Evolutionary conservation across 495 filamentous ascomycete species (phyloP).

Genomic region (Daldinia grandis): DNA sequence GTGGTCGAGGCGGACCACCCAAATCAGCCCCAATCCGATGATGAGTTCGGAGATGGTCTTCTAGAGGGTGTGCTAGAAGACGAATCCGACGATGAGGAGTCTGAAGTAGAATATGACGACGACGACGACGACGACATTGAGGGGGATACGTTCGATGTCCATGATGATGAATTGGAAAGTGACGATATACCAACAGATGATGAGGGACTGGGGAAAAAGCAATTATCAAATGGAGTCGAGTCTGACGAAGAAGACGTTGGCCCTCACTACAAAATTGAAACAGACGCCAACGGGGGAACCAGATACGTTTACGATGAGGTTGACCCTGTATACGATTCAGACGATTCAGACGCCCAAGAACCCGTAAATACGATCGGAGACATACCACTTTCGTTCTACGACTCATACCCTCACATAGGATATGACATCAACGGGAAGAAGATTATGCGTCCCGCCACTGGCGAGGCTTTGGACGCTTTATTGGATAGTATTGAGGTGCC

Average conservation of each 20-base stretch:
- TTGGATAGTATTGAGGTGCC: slow-evolving; percentile 97
- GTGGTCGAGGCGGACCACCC: slow-evolving; percentile 46
- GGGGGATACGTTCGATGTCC: slow-evolving; percentile 56
- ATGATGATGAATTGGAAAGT: slow-evolving; percentile 62
- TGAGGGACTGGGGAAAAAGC: slow-evolving; percentile 53
- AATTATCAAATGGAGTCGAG: slow-evolving; percentile 33
- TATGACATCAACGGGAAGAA: slow-evolving; percentile 99
- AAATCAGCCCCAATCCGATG: slow-evolving; percentile 62
- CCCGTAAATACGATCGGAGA: slow-evolving; percentile 91
- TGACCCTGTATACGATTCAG: slow-evolving; percentile 93
- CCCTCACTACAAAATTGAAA: slow-evolving; percentile 67
- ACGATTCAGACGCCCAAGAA: slow-evolving; percentile 84
- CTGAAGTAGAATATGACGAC: slow-evolving; percentile 44
- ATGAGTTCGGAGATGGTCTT: slow-evolving; percentile 69
- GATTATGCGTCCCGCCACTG: slow-evolving; percentile 93
- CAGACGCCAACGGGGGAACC: slow-evolving; percentile 61
- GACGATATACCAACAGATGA: slow-evolving; percentile 67
- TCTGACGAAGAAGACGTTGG: slow-evolving; percentile 51
- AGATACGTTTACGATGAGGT: slow-evolving; percentile 80
- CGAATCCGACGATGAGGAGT: slow-evolving; percentile 55
- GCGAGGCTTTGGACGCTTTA: slow-evolving; percentile 90
- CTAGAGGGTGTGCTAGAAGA: slow-evolving; percentile 69
- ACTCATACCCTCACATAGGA: slow-evolving; percentile 96
- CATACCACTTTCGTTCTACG: slow-evolving; percentile 94
- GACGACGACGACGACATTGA: slow-evolving; percentile 40